Evolutionary conservation across 2,329 filamentous ascomycete genomes (phyloP).

Genomic region (Exutisphaerella laricina): DNA sequence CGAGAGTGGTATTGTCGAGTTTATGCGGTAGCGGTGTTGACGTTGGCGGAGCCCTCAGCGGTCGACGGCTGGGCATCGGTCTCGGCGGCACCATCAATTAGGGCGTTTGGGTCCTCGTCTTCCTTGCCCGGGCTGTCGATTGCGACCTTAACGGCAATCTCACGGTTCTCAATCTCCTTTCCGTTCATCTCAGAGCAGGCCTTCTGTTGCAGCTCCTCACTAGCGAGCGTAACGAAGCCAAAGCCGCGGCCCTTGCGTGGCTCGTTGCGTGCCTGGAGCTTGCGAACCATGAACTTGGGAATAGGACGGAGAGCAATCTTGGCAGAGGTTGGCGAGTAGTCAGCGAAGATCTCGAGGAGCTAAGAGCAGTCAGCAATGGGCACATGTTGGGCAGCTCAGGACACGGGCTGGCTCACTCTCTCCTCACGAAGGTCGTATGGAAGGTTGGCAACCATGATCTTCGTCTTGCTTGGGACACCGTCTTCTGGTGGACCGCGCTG

Average conservation of each 20-base stretch:
- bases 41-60: constrained; percentile 33
- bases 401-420: constrained; percentile 58
- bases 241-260: constrained; percentile 98
- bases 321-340: constrained; percentile 85
- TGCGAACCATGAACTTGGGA: constrained; percentile 99
- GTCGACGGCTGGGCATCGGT: constrained; percentile 29
- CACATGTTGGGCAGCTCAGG: neutral
- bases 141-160: constrained; percentile 99
- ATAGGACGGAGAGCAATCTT: constrained; percentile 99
- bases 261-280: constrained; percentile 96
- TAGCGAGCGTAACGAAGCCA: constrained; percentile 92
- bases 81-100: constrained; percentile 38
- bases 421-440: constrained; percentile 98
- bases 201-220: constrained; percentile 95
- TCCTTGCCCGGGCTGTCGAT: constrained; percentile 99
- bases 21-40: constrained; percentile 27
- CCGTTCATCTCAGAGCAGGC: constrained; percentile 98
- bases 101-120: constrained; percentile 60
- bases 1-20: constrained; percentile 1
- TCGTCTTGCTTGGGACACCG: constrained; percentile 96
- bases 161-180: constrained; percentile 96
- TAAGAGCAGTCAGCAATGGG: constrained; percentile 39
- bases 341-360: constrained; percentile 96
- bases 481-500: constrained; percentile 96
- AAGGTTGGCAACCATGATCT: constrained; percentile 99